phyloP scores from a whole-genome alignment of 2,329 filamentous ascomycete species.

The Colletotrichum sp. region DNA sequence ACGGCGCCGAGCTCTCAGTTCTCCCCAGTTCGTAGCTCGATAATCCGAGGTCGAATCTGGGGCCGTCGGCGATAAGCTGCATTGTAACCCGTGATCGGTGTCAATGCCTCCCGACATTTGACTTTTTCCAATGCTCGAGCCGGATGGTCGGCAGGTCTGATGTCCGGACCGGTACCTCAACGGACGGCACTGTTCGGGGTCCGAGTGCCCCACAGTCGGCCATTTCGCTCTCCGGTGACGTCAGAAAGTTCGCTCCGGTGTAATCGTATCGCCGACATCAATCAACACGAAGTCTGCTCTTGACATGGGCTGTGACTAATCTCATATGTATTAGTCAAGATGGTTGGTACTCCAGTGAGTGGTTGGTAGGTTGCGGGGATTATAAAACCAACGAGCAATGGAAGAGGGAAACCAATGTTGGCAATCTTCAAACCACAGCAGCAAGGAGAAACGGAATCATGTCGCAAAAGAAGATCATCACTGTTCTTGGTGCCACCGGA shows the following conservation, averaged over 20 bases:
- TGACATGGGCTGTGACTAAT: background rate
- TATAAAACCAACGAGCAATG: background rate
- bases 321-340: rapidly evolving
- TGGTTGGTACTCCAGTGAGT: too few relatives aligned
- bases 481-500: conserved; percentile 64
- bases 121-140: rapidly evolving
- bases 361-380: rapidly evolving
- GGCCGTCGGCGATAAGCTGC: background rate
- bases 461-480: conserved; percentile 47
- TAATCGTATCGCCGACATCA: background rate
- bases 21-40: background rate
- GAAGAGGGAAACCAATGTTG: background rate
- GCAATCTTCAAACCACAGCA: background rate
- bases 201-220: background rate
- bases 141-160: background rate
- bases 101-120: background rate
- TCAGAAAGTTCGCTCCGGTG: background rate
- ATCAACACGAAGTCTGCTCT: rapidly evolving
- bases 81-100: background rate
- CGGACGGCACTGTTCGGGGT: background rate
- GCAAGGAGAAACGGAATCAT: background rate
- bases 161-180: background rate
- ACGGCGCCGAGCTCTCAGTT: background rate
- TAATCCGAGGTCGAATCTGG: background rate
- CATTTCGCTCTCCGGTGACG: background rate